Conservation (phyloP, 805 yeast genomes). For the Suhomyces faveliae region DNA sequence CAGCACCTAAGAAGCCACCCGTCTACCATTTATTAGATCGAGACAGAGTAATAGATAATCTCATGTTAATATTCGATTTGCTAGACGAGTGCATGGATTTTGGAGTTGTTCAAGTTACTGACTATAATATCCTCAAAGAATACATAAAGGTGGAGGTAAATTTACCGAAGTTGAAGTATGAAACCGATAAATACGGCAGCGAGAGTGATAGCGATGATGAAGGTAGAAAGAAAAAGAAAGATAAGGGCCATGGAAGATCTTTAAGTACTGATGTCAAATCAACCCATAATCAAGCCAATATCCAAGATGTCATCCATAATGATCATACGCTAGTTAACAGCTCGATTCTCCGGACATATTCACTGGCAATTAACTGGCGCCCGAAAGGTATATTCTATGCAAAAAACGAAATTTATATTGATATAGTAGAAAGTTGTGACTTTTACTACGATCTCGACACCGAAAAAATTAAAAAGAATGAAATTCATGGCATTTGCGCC, state of each 20-base stretch:
- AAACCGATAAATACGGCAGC: conserved; percentile 5
- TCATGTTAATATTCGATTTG: conserved; percentile 73
- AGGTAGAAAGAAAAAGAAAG: conserved; percentile 11
- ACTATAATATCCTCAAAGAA: conserved; percentile 72
- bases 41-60: conserved; percentile 69
- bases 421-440: conserved; percentile 38
- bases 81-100: conserved; percentile 87
- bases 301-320: conserved; percentile 27
- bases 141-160: conserved; percentile 61
- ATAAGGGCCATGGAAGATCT: conserved; percentile 6
- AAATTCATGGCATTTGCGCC: conserved; percentile 32
- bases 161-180: conserved; percentile 16
- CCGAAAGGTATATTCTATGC: conserved; percentile 46
- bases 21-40: conserved; percentile 29
- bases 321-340: conserved; percentile 48
- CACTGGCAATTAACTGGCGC: conserved; percentile 52
- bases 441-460: conserved; percentile 35
- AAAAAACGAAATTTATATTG: conserved; percentile 44
- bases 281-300: conserved; percentile 39
- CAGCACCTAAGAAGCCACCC: background rate
- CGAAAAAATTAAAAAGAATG: conserved; percentile 28
- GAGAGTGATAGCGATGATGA: conserved; percentile 10
- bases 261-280: conserved; percentile 27
- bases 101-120: conserved; percentile 85
- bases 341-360: conserved; percentile 72